Base-by-base conservation (phyloP, 306 rosid genomes). In the Glycine soja region DNA sequence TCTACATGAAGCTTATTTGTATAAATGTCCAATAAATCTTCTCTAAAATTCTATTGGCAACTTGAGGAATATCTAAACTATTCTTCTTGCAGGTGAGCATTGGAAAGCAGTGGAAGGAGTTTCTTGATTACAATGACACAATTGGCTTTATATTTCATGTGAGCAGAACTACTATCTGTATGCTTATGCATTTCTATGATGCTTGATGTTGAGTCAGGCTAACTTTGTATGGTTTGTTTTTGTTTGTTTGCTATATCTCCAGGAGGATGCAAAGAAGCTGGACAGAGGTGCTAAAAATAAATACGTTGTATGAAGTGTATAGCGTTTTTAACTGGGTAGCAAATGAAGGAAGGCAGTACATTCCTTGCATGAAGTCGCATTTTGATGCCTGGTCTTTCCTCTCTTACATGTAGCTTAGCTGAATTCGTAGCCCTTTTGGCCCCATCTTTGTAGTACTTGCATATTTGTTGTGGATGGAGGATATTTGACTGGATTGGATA, bases 81-180 rank as follows among this genome's bases (percentile, higher is more conserved):
- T 52, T 71, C 47, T 50, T 81, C 40, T 74, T 74, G 73, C 90
- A 96, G 99, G 1, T 86, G 78, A 96, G 97, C 94, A 96, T 96
- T 76, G 99, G 95, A 57, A 96, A 88, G 78, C 98, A 93, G 82
- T 96, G 97, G 99, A 96, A 96, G 89, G 94, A 88, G 80, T 86
- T 92, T 78, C 94, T 96, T 58, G 98, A 96, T 85, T 90, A 71
- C 86, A 90, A 87, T 24, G 98, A 93, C 0, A 30, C 57, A 43
- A 86, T 92, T 52, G 98, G 99, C 51, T 96, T 90, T 83, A 93
- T 93, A 76, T 87, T 90, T 82, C 99, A 96, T 86, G 99, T 96
- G 80, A 83, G 96, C 50, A 80, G 50, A 71, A 63, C 36, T 9
- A 7, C 30, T 10, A 32, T 18, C 18, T 8, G 2, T 2, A 16